Evolutionary conservation across 768 basidiomycete species (phyloP), one percentile per base, ranked within the genome.

Genomic region (Strobilomyces confusus): DNA sequence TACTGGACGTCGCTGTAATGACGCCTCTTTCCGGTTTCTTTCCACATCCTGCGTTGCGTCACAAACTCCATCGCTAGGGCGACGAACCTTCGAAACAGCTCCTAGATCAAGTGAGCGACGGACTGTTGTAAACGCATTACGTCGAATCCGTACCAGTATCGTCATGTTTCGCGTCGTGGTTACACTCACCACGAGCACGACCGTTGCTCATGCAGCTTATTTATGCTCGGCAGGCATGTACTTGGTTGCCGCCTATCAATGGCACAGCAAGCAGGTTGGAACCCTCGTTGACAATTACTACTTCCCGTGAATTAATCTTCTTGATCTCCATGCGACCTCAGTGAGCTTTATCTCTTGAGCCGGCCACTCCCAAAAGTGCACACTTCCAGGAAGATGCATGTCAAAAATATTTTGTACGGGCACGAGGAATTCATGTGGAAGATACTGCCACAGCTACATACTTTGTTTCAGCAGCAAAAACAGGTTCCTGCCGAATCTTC

Each of bases 91-190:
- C 42, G 64, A 44, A 68, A 50, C 43, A 67, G 42, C 37, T 52
- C 58, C 66, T 68, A 46, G 19, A 56, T 54, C 37, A 26, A 52
- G 51, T 67, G 52, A 67, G 67, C 49, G 38, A 56, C 49, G 36
- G 44, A 19, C 44, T 38, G 19, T 47, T 40, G 51, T 38, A 25
- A 47, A 51, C 48, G 17, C 51, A 57, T 42, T 58, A 49, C 32
- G 36, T 60, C 33, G 51, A 60, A 41, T 43, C 44, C 66, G 64
- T 51, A 68, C 66, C 65, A 69, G 54, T 56, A 68, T 63, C 29
- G 66, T 44, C 66, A 68, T 68, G 43, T 54, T 55, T 63, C 29
- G 49, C 52, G 63, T 58, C 60, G 58, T 51, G 55, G 49, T 59
- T 61, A 58, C 37, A 50, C 51, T 54, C 37, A 54, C 64, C 67